Conservation (phyloP, 495 filamentous ascomycete species). For the Pyrenopolyporus hunteri region DNA sequence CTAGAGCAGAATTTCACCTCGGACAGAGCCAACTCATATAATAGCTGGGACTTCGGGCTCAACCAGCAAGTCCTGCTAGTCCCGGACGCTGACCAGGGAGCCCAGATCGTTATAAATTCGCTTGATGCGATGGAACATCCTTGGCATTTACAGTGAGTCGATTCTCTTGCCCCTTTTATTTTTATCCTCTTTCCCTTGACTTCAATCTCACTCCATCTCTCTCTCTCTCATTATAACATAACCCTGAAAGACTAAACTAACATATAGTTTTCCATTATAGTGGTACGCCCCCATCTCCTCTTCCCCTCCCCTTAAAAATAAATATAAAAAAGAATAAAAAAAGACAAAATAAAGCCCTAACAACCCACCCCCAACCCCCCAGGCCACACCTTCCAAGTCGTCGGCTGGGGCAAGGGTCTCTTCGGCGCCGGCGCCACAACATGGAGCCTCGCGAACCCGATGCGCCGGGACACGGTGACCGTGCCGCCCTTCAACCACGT, state of each 20-base stretch:
- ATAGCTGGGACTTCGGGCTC: slow-evolving; percentile 43
- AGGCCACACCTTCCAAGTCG: slow-evolving; percentile 46
- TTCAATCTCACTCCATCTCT: not conserved
- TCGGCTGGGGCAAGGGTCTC: slow-evolving; percentile 42
- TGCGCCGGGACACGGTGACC: slow-evolving; percentile 44
- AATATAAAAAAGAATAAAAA: not conserved
- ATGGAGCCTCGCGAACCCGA: slow-evolving; percentile 41
- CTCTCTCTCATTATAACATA: no score
- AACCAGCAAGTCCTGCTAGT: slow-evolving; percentile 46
- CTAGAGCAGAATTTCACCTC: slow-evolving; percentile 39
- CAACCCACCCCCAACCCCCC: not conserved
- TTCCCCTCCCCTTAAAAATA: not conserved
- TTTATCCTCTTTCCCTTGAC: no score
- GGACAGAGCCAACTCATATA: slow-evolving; percentile 37
- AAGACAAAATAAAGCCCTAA: not conserved
- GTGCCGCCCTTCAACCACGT: slow-evolving; percentile 39
- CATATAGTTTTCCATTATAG: slow-evolving; percentile 5
- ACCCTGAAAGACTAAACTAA: not conserved
- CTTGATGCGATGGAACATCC: slow-evolving; percentile 60
- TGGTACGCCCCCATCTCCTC: slow-evolving; percentile 1
- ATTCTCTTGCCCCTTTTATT: not conserved
- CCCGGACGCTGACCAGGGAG: slow-evolving; percentile 68
- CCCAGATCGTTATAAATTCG: slow-evolving; percentile 69
- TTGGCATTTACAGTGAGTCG: slow-evolving; percentile 44
- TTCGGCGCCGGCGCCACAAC: slow-evolving; percentile 27